Percentiles rank a stretch among this genome's conserved stretches.
These are phyloP conservation scores for Metarhizium album DNA, from an alignment of 2,329 filamentous ascomycete genomes.

Conservation along the genomic window DNA sequence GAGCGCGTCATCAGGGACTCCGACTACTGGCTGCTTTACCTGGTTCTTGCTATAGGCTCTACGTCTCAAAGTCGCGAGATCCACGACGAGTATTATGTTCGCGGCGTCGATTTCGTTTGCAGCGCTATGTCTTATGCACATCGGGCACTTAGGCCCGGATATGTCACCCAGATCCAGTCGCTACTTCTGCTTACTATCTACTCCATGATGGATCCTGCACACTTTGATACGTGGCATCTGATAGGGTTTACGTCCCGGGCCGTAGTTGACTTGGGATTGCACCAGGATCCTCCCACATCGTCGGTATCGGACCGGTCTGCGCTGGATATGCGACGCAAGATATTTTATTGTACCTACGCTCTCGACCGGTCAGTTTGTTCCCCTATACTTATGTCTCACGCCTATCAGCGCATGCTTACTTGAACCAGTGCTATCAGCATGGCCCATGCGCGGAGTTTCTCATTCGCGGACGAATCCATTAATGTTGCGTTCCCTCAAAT, in stretches of 20 bases:
- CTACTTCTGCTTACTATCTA: constrained; percentile 80
- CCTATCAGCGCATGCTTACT: constrained; percentile 10
- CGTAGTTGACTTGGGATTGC: constrained; percentile 80
- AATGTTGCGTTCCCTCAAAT: constrained; percentile 65
- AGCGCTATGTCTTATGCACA: constrained; percentile 69
- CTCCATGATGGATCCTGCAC: constrained; percentile 76
- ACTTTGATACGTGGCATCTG: constrained; percentile 90
- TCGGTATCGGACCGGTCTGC: constrained; percentile 55
- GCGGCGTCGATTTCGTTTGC: constrained; percentile 45
- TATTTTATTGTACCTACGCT: constrained; percentile 86
- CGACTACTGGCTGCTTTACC: constrained; percentile 78
- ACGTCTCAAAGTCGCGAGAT: constrained; percentile 60
- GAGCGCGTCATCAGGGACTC: constrained; percentile 51
- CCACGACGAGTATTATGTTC: constrained; percentile 51
- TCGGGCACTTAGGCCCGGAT: constrained; percentile 73
- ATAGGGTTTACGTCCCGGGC: constrained; percentile 84
- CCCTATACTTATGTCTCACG: neutral
- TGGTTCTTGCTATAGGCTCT: constrained; percentile 79
- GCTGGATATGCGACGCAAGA: constrained; percentile 67
- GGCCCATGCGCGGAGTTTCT: constrained; percentile 78
- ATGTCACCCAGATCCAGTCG: constrained; percentile 76
- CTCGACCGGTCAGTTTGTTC: constrained; percentile 59
- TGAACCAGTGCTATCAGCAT: constrained; percentile 66
- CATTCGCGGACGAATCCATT: constrained; percentile 82
- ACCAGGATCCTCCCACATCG: constrained; percentile 76